Conservation (phyloP, 2,329 filamentous ascomycete species). For the Hypoxylon sp. region DNA sequence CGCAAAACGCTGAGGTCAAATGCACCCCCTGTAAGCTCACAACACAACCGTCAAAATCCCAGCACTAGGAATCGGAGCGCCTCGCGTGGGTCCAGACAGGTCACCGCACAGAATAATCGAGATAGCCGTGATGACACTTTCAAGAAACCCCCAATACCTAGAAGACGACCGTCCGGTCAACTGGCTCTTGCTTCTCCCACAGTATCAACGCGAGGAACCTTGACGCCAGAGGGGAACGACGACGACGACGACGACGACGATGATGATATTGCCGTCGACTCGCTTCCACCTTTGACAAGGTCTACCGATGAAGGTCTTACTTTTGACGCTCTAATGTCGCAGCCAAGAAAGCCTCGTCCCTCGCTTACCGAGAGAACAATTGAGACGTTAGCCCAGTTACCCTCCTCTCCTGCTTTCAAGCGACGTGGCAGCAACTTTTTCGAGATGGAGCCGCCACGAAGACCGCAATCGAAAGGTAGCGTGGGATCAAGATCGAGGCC, state of each 20-base stretch:
- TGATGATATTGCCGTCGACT: constrained; percentile 42
- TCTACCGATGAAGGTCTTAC: constrained; percentile 43
- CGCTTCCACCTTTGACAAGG: constrained; percentile 44
- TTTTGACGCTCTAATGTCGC: constrained; percentile 46
- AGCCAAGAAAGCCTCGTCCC: constrained; percentile 52
- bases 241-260: constrained; percentile 39
- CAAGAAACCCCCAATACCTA: constrained; percentile 43
- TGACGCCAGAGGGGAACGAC: constrained; percentile 21
- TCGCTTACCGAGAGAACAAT: constrained; percentile 88
- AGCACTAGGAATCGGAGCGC: constrained; percentile 42
- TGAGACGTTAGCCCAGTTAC: constrained; percentile 83
- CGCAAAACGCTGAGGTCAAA: constrained; percentile 45
- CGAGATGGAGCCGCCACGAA: constrained; percentile 70
- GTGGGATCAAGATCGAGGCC: constrained; percentile 61
- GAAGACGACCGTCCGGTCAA: constrained; percentile 47
- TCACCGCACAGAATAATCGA: constrained; percentile 32
- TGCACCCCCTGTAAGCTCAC: constrained; percentile 45
- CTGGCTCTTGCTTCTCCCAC: constrained; percentile 36
- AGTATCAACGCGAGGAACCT: constrained; percentile 29
- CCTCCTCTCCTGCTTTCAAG: constrained; percentile 79
- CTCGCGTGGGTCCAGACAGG: constrained; percentile 41
- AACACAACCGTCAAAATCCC: constrained; percentile 39
- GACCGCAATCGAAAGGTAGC: constrained; percentile 64
- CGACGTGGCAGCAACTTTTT: constrained; percentile 81
- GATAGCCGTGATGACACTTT: constrained; percentile 40